Base-by-base conservation (phyloP, 75 land plant genomes). In the Pinus tabuliformis region DNA sequence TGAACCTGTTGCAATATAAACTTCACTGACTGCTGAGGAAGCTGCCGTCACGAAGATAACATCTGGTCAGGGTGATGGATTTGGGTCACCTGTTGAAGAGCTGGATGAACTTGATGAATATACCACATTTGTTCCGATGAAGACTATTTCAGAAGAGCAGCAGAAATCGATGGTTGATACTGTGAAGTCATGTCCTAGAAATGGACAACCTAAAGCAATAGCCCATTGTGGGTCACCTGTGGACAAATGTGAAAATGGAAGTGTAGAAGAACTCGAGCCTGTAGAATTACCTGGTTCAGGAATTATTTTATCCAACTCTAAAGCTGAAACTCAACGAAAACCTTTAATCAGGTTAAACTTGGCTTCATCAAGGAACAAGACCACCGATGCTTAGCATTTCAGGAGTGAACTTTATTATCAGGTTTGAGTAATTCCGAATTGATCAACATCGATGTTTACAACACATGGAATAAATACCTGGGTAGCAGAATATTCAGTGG, bases 71-170 rank as follows among this genome's bases (percentile, higher is more conserved):
- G 17, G 76, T 62, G 59, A 26, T 64, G 57, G 63, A 18, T 73
- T 71, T 59, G 74, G 72, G 77, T 77, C 62, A 66, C 15, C 70
- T 21, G 68, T 61, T n/a, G 79, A 79, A 20, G 82, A 75, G 45
- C 72, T 81, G 60, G 87, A 85, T 49, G 83, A 81, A 63, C 78
- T 85, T 33, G 84, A 74, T 60, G 82, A n/a, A n/a, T n/a, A n/a
- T n/a, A n/a, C n/a, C n/a, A n/a, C n/a, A n/a, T n/a, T n/a, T n/a
- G n/a, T n/a, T n/a, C n/a, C n/a, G n/a, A n/a, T n/a, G n/a, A n/a
- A n/a, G n/a, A n/a, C n/a, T n/a, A n/a, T n/a, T n/a, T n/a, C n/a
- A n/a, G n/a, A n/a, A n/a, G n/a, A n/a, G n/a, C n/a, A n/a, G n/a
- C n/a, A n/a, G n/a, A n/a, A n/a, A n/a, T n/a, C n/a, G n/a, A n/a